Base-by-base conservation (phyloP, 1,139 yeast genomes). In the Scheffersomyces illinoinensis region DNA sequence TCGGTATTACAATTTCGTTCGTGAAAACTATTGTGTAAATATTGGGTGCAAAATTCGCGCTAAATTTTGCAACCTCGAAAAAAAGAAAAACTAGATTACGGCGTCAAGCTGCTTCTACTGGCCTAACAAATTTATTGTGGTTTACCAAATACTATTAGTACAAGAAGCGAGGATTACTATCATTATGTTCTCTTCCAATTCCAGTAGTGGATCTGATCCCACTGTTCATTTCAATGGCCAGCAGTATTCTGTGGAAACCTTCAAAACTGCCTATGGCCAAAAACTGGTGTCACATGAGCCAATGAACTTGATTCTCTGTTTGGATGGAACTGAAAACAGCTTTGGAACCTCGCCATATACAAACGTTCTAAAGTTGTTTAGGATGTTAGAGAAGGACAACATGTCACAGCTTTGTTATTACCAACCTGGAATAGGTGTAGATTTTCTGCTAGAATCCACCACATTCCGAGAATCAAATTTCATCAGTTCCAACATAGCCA, bases 351-450 rank as follows among this genome's bases (percentile, higher is more conserved):
- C 73, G 48, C 87, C 88, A 0, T 83, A 79, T 60, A 80, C 89
- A 2, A 87, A 87, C 66, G 83, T 85, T 1, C 70, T 87, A 58
- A 84, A 82, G 65, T 64, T 87, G 47, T 87, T 82, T 68, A 74
- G 82, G 54, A 71, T 87, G 70, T 67, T 87, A 43, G 86, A 85
- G 14, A 83, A 82, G 58, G 77, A 78, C 50, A 67, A 71, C 48
- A 64, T 70, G 1, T 55, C 61, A 19, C 90, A 86, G 62, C 62
- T 84, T 49, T 85, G 89, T 63, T 86, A 87, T 65, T 87, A 87
- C 65, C 91, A 87, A 64, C 88, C 91, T 1, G 91, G 91, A 0
- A 82, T 87, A 24, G 91, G 91, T 1, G 81, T 83, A 7, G 72
- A 78, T 14, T 81, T 83, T 60, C 72, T 75, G 23, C 74, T 79